Conservation (phyloP, 768 basidiomycete genomes). For the Fomitopsis pulvina region DNA sequence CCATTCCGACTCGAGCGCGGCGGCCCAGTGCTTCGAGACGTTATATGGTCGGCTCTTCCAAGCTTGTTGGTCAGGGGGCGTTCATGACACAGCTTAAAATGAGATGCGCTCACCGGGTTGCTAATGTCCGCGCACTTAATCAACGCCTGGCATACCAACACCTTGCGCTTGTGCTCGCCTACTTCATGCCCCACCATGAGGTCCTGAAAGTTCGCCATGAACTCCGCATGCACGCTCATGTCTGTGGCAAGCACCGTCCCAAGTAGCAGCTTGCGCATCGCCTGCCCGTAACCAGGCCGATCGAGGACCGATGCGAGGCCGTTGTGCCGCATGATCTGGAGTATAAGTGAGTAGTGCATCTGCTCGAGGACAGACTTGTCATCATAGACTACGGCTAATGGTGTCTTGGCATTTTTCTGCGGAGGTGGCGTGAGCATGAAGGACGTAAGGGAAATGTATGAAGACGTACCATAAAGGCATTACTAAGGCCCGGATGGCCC, state of each 20-base stretch:
- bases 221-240: constrained; percentile 84
- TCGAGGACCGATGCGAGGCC: constrained; percentile 68
- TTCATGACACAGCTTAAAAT: neutral
- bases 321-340: constrained; percentile 74
- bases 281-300: constrained; percentile 36
- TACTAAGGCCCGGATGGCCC: constrained; percentile 92
- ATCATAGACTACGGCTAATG: constrained; percentile 83
- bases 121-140: constrained; percentile 99
- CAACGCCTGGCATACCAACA: constrained; percentile 81
- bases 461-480: constrained; percentile 80
- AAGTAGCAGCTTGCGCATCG: constrained; percentile 69
- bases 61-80: constrained; percentile 1
- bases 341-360: constrained; percentile 81
- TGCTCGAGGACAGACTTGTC: constrained; percentile 87
- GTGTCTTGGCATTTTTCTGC: constrained; percentile 91
- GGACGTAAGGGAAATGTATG: neutral
- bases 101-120: constrained; percentile 71
- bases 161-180: constrained; percentile 40
- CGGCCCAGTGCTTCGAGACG: constrained; percentile 92
- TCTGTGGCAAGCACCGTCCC: constrained; percentile 89
- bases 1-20: constrained; percentile 88
- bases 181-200: constrained; percentile 37
- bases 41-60: constrained; percentile 80
- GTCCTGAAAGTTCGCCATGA: constrained; percentile 62
- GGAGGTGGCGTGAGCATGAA: constrained; percentile 2